Percentiles rank a stretch among this genome's conserved stretches.
Conservation (phyloP, 371 early-diverging fungal species). For the Mortierella sp. region DNA sequence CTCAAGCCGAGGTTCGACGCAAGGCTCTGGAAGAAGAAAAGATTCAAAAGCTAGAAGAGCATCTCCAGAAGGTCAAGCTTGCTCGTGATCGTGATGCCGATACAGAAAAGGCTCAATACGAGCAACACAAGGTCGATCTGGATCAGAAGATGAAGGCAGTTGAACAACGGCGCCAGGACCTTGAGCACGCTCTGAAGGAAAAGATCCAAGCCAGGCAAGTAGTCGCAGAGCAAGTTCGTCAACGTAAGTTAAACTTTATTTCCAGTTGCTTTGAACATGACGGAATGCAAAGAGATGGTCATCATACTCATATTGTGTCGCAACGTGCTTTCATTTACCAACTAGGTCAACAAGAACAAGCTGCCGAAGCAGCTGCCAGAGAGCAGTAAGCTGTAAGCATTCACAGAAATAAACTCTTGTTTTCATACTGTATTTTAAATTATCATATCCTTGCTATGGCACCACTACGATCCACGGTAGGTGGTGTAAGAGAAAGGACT, state of each 20-base stretch:
- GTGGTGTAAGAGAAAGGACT: conserved; percentile 91
- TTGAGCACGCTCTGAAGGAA: conserved; percentile 46
- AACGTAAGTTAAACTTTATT: conserved; percentile 21
- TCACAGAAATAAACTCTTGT: not conserved
- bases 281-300: too few species aligned
- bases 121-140: conserved; percentile 41
- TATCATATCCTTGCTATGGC: not conserved
- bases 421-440: not conserved
- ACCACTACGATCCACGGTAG: conserved; percentile 77
- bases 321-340: too few species aligned
- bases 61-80: conserved; percentile 35
- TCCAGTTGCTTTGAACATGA: too few species aligned
- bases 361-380: too few species aligned
- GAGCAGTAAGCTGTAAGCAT: too few species aligned
- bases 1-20: conserved; percentile 45
- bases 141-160: conserved; percentile 52
- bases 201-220: conserved; percentile 43
- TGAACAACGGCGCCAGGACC: conserved; percentile 43
- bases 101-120: conserved; percentile 36
- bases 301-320: too few species aligned
- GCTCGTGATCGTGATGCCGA: conserved; percentile 38
- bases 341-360: too few species aligned
- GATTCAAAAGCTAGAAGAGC: conserved; percentile 45
- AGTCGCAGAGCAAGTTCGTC: conserved; percentile 54
- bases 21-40: conserved; percentile 54